These are phyloP conservation scores for Phytophthora foliorum DNA, from an alignment of 352 stramenopile species.

Conservation along the genomic window DNA sequence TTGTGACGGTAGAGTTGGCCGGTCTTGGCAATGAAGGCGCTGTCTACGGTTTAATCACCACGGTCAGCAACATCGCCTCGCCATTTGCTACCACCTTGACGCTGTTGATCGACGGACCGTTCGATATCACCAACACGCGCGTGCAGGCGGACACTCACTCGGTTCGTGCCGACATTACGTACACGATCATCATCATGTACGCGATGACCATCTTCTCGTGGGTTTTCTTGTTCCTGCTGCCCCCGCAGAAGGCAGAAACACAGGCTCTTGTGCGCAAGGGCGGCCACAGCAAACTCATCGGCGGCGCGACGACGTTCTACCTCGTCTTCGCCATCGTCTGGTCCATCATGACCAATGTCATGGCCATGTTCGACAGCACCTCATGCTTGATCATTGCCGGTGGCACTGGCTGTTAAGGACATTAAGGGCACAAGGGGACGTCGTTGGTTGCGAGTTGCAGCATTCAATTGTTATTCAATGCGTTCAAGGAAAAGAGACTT, in stretches of 20 bases:
- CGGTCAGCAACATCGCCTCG: conserved; percentile 10
- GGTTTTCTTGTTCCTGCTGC: conserved; percentile 44
- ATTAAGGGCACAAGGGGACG: not conserved
- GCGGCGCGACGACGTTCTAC: conserved; percentile 36
- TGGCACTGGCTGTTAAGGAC: conserved; percentile 40
- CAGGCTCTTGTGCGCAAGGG: conserved; percentile 39
- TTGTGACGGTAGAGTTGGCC: conserved; percentile 33
- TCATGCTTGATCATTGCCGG: conserved; percentile 50
- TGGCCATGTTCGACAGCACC: conserved; percentile 48
- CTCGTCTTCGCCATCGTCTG: conserved; percentile 40
- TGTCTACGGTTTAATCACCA: conserved; percentile 38
- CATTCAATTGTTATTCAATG: not conserved
- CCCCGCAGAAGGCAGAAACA: conserved; percentile 44
- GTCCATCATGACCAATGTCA: conserved; percentile 46
- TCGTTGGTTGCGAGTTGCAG: not conserved
- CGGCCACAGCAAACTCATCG: conserved; percentile 40
- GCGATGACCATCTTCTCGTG: conserved; percentile 40
- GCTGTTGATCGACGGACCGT: conserved; percentile 42
- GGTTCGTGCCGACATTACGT: conserved; percentile 45
- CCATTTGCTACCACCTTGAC: conserved; percentile 42
- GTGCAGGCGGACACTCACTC: conserved; percentile 42
- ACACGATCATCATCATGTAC: conserved; percentile 49
- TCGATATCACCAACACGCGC: conserved; percentile 42
- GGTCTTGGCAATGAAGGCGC: conserved; percentile 39
- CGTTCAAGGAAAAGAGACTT: not conserved